Base-by-base conservation (phyloP, 768 basidiomycete species). In the Myochromella boudieri region DNA sequence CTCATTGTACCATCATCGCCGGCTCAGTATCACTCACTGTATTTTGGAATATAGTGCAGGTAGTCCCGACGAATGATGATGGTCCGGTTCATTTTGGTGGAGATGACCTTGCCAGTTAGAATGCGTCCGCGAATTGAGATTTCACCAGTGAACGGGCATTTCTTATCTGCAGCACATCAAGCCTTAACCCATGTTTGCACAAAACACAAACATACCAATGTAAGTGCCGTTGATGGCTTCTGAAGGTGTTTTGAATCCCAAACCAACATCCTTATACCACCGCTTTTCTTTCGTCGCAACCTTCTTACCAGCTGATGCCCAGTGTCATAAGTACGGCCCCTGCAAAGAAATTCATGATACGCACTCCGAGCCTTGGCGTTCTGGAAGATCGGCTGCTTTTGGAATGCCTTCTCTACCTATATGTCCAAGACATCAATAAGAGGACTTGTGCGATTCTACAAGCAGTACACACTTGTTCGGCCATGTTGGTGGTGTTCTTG, bases 61-160 rank as follows among this genome's bases (percentile, higher is more conserved):
- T 92, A 92, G 71, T 93, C 89, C 56, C 89, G 78, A 55, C 97
- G 94, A 74, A 99, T 93, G 73, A 98, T 83, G 67, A 97, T 81
- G 49, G 97, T 98, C 66, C 95, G 91, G 68, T 88, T 95, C 97
- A 99, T 98, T 81, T 99, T 99, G 37, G 95, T 97, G 43, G 95
- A 98, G 52, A 97, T 78, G 53, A 99, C 95, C 69, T 91, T 91
- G 69, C 97, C 97, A 40, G 94, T 95, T 53, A 99, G 76, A 74
- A 99, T 99, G 62, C 97, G 95, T 46, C 97, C 97, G 66, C 97
- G 95, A 68, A 99, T 99, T 46, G 97, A 98, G 61, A 99, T 76
- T 58, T 93, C 77, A 55, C 95, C 91, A 56, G 92, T 95, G 81
- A 97, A 99, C 21, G 97, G 97, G 77, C 97, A 99, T 76, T 99